A percentile compares a stretch with the other conserved stretches of the same genome.
Conservation (phyloP, 169 alveolate genomes). For the Eimeria sp. region DNA sequence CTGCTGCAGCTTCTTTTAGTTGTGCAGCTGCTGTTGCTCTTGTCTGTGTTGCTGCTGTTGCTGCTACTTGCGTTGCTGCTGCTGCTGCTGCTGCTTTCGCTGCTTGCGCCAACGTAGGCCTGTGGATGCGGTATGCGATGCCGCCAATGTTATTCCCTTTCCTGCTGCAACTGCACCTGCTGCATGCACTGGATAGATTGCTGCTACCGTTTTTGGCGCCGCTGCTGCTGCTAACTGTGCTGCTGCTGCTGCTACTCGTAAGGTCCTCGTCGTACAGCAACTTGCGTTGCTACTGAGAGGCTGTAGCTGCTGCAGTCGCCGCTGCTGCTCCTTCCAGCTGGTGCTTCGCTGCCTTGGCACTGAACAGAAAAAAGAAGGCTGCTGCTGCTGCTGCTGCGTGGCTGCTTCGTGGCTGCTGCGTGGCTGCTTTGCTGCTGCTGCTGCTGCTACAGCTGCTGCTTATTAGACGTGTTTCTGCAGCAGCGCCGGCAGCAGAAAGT, state of each 20-base stretch:
- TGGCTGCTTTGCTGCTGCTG: too few species aligned
- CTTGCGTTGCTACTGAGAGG: neutral
- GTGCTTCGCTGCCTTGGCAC: neutral
- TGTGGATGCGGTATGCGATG: too few species aligned
- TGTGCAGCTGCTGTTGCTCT: neutral
- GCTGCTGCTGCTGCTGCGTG: neutral
- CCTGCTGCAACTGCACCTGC: neutral
- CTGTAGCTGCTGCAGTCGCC: neutral
- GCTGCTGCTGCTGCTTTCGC: neutral
- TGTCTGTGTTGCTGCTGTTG: neutral
- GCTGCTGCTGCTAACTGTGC: neutral
- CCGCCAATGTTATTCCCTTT: neutral
- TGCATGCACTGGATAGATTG: neutral
- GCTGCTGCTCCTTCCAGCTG: constrained; percentile 7
- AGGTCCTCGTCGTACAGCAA: neutral
- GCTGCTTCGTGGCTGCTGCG: neutral
- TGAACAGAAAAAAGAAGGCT: neutral
- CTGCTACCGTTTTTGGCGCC: neutral
- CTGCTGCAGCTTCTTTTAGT: neutral
- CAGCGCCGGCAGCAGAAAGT: neutral
- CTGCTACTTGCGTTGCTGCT: neutral
- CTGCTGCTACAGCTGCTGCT: too few species aligned
- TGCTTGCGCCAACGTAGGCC: neutral
- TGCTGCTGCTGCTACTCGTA: neutral
- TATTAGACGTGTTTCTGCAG: too few species aligned